Evolutionary conservation across 169 alveolate species (phyloP), one percentile per base, ranked within the genome.

Genomic region (Plasmodium chabaudi): DNA sequence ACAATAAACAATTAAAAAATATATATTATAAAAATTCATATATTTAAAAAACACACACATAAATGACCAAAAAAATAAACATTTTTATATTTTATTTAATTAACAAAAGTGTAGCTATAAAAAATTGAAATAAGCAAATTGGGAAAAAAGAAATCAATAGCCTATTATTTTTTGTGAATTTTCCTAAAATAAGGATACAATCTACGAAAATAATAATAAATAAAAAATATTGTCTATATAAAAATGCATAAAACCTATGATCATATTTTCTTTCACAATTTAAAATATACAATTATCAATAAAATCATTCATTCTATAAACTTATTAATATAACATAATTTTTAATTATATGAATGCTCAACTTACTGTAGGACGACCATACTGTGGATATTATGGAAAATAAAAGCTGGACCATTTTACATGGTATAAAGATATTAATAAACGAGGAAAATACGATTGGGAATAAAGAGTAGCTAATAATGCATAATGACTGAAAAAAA

Each of bases 341-440:
- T 34, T 34, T 3, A 34, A 34, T 34, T 34, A 34, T 34, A 34
- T 34, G 1, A 34, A 34, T 34, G 7, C 34, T 25, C 21, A n/a
- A 27, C 49, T 75, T 75, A 75, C 88, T 75, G 74, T 75, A 75
- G 19, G 88, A 61, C 19, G 88, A 61, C 88, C 88, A 75, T 5
- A 75, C 63, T 19, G 49, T 19, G 5, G 88, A 51, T n/a, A 65
- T 25, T 34, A 75, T 19, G 68, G 75, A 60, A 75, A 75, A 75
- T 60, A 75, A 47, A 61, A 75, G 55, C 46, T 74, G 74, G 9
- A 75, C 13, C 56, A 63, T 49, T 47, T 27, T 53, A 47, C 72
- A 61, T 9, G 88, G 56, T 39, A 75, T 55, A 51, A 75, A 67
- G 49, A 75, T 44, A 75, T 75, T 75, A 2, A 75, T 42, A 23